These are phyloP conservation scores for Alnus rubra DNA, from an alignment of 306 rosid genomes.

Conservation along the genomic window DNA sequence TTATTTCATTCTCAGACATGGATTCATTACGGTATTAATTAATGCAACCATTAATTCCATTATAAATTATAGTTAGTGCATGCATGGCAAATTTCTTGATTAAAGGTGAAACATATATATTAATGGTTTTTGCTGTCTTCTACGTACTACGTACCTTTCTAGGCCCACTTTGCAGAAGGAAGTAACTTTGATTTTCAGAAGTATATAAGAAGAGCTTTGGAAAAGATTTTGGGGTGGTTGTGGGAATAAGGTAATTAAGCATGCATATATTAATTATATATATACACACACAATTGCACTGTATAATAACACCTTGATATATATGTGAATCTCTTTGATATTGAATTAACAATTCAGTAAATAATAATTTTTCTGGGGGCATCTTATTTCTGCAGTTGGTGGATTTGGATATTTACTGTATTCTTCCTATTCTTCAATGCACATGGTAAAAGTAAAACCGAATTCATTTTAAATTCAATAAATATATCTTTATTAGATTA, in stretches of 20 bases:
- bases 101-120: background rate
- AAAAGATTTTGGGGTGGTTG: slow-evolving; percentile 56
- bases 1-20: slow-evolving; percentile 61
- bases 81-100: background rate
- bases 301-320: background rate
- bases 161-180: slow-evolving; percentile 64
- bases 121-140: background rate
- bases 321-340: background rate
- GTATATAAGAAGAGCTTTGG: slow-evolving; percentile 47
- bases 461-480: background rate
- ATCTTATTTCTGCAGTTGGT: slow-evolving; percentile 56
- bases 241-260: slow-evolving; percentile 45
- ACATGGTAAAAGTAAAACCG: slow-evolving; percentile 44
- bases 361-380: background rate
- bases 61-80: background rate
- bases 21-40: slow-evolving; percentile 53
- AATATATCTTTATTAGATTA: background rate
- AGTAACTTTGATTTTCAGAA: slow-evolving; percentile 57
- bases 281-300: background rate
- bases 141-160: background rate
- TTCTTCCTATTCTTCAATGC: slow-evolving; percentile 50
- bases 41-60: background rate
- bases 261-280: background rate
- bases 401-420: slow-evolving; percentile 60
- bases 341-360: background rate